Conservation (phyloP, 768 basidiomycete genomes). For the Pleurotus citrinopileatus region DNA sequence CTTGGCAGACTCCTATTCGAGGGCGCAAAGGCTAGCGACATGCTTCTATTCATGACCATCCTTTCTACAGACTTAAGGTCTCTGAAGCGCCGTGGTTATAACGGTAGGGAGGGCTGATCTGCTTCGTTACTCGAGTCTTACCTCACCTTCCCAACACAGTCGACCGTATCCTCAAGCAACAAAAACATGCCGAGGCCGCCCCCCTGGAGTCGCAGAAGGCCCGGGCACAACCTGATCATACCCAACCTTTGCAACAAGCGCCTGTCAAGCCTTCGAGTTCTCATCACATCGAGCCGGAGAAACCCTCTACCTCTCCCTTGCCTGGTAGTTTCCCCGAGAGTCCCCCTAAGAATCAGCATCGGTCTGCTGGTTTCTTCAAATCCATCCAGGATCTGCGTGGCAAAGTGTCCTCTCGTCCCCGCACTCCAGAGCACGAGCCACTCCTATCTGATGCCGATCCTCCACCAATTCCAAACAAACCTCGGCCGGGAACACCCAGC, state of each 20-base stretch:
- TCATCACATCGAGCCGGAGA: not conserved
- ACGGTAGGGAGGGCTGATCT: constrained; percentile 45
- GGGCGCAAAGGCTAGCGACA: constrained; percentile 79
- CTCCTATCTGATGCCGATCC: constrained; percentile 2
- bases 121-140: not conserved
- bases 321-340: constrained; percentile 6
- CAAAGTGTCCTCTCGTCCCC: not conserved
- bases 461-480: constrained; percentile 9
- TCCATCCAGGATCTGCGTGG: constrained; percentile 6
- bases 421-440: not conserved
- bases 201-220: constrained; percentile 16
- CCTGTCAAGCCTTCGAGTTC: no score
- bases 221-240: not conserved
- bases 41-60: constrained; percentile 89
- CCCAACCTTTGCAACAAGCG: constrained; percentile 1
- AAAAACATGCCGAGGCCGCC: constrained; percentile 62
- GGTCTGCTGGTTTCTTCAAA: not conserved
- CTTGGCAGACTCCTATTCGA: constrained; percentile 80
- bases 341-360: not conserved
- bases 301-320: not conserved
- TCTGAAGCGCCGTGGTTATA: constrained; percentile 81
- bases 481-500: not conserved
- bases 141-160: constrained; percentile 42
- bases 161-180: constrained; percentile 86
- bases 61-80: constrained; percentile 86